phyloP scores from a whole-genome alignment of 2,329 filamentous ascomycete genomes.

The Pseudocercospora ulei region DNA sequence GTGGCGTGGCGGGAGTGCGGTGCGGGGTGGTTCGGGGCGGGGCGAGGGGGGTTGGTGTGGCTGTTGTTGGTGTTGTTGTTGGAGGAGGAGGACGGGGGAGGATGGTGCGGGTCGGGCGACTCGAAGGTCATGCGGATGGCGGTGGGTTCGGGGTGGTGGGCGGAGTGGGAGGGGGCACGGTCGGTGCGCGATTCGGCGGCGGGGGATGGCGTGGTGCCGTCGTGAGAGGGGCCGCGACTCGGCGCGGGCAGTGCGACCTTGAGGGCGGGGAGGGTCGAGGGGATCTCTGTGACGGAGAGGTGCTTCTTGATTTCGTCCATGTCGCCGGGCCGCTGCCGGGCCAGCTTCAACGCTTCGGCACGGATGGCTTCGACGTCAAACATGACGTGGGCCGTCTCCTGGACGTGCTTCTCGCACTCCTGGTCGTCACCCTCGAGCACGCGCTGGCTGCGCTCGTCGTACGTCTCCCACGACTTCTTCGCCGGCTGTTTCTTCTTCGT shows the following conservation, averaged over 20 bases:
- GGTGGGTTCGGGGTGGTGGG: no score
- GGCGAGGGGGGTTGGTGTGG: no score
- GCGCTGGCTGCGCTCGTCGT: conserved; percentile 57
- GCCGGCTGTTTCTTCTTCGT: conserved; percentile 66
- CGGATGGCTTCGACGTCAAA: conserved; percentile 95
- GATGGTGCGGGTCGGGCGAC: no score
- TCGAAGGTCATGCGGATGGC: no score
- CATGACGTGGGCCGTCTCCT: conserved; percentile 50
- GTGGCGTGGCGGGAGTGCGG: no score
- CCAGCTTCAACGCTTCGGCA: conserved; percentile 57
- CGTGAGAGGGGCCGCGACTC: no score
- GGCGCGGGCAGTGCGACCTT: conserved; percentile 46
- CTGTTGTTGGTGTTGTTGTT: no score
- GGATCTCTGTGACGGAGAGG: conserved; percentile 50
- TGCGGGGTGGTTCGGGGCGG: no score
- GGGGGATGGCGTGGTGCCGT: neutral
- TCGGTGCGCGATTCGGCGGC: no score
- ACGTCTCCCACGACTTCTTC: conserved; percentile 89
- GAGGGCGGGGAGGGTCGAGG: conserved; percentile 83
- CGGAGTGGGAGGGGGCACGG: no score
- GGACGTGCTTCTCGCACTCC: conserved; percentile 34
- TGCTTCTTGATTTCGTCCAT: conserved; percentile 70
- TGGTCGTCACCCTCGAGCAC: conserved; percentile 37
- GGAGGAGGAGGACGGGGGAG: no score
- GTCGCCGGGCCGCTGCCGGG: conserved; percentile 56